Base-by-base conservation (phyloP, 2,329 filamentous ascomycete genomes). In the Talaromyces piceae region DNA sequence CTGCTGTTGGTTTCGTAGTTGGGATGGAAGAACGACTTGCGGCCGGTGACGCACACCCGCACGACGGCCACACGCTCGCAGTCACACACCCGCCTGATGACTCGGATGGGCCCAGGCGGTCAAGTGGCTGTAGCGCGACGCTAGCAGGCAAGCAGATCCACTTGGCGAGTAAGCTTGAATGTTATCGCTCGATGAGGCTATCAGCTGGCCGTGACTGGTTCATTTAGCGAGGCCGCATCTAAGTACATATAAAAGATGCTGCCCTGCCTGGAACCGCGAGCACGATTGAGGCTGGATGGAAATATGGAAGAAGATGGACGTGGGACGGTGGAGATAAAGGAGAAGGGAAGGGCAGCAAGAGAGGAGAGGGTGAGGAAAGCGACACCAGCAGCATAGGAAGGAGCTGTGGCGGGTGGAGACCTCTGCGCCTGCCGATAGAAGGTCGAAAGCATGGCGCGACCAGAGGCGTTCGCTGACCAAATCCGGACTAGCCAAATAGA, bases 21-120 rank as follows among this genome's bases (percentile, higher is more conserved):
- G 41, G 52, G 49, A 54, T 45, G 58, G 55, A 51, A 27, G 49
- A 26, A 28, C 26, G n/a, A 26, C 4, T 28, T 31, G 46, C 50
- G 54, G 58, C 63, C 61, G 65, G 68, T 71, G 68, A 71, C 68
- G 68, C 68, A 71, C 61, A 63, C 33, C 7, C 33, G 20, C 33
- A 37, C 33, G n/a, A n/a, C n/a, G n/a, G n/a, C n/a, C n/a, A n/a
- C n/a, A n/a, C n/a, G n/a, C n/a, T n/a, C n/a, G n/a, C n/a, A n/a
- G n/a, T 37, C 33, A 18, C 31, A 18, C 27, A 12, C 31, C n/a
- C 62, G 65, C 39, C 51, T 43, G 65, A 65, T 71, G 68, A 71
- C 68, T 71, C 65, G 65, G 64, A 53, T 55, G 51, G 49, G 50
- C 57, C 56, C 53, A 45, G 53, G 53, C 53, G 53, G 53, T 65